These are phyloP conservation scores for Eurotiales sp. DNA, from an alignment of 2,329 filamentous ascomycete species.

Conservation along the genomic window DNA sequence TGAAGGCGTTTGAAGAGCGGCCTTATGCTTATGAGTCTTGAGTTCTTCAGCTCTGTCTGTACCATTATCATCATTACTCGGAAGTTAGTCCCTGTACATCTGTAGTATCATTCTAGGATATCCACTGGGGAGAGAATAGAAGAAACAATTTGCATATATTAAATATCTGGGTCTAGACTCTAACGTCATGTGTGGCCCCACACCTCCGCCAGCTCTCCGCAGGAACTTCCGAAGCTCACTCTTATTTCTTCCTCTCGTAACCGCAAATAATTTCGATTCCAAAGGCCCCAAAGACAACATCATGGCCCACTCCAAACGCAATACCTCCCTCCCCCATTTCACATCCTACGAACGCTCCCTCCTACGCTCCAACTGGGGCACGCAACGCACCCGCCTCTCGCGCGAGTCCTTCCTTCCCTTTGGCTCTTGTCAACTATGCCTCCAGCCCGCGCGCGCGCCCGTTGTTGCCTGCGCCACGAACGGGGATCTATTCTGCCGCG, in stretches of 20 bases:
- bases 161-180: too few relatives aligned
- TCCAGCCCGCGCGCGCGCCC: slow-evolving; percentile 74
- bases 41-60: too few relatives aligned
- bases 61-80: too few relatives aligned
- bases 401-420: slow-evolving; percentile 93
- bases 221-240: background rate
- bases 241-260: background rate
- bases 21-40: too few relatives aligned
- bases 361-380: slow-evolving; percentile 77
- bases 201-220: background rate
- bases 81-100: too few relatives aligned
- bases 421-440: slow-evolving; percentile 81
- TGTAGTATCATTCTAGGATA: too few relatives aligned
- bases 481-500: slow-evolving; percentile 91
- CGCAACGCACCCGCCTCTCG: slow-evolving; percentile 75
- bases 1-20: slow-evolving; percentile 7
- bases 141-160: too few relatives aligned
- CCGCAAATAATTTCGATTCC: background rate
- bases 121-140: too few relatives aligned
- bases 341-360: slow-evolving; percentile 84
- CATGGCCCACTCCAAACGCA: slow-evolving; percentile 65
- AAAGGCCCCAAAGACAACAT: background rate
- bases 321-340: slow-evolving; percentile 89
- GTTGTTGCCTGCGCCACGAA: slow-evolving; percentile 75
- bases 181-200: background rate